Evolutionary conservation across 331 rosid genomes (phyloP).

Genomic region (Saraca asoca): DNA sequence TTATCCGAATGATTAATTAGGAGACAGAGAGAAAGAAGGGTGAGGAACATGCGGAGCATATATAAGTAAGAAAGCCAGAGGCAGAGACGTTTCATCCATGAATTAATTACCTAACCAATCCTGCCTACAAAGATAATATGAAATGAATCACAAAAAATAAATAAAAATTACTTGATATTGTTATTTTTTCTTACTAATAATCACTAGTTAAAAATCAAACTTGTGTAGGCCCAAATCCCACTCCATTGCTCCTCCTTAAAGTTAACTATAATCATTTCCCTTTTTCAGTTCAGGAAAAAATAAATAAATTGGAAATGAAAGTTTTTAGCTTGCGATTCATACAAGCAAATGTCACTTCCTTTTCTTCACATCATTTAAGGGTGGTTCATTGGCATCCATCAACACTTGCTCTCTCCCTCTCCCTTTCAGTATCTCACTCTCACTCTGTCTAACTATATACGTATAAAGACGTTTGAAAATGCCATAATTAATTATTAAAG

Average conservation of each 20-base stretch:
- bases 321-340: slow-evolving; percentile 87
- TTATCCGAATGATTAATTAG: neutral
- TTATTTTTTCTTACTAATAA: slow-evolving; percentile 5
- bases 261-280: slow-evolving; percentile 66
- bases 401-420: slow-evolving; percentile 39
- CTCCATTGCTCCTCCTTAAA: slow-evolving; percentile 84
- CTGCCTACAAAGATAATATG: slow-evolving; percentile 52
- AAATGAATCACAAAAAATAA: too few relatives aligned
- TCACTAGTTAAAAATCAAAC: slow-evolving; percentile 38
- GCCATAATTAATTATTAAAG: slow-evolving; percentile 28
- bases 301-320: slow-evolving; percentile 58
- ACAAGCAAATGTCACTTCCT: slow-evolving; percentile 76
- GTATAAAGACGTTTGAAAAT: slow-evolving; percentile 48
- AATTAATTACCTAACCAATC: slow-evolving; percentile 82
- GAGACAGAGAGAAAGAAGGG: slow-evolving; percentile 27
- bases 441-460: slow-evolving; percentile 41
- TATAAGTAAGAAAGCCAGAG: slow-evolving; percentile 39
- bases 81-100: slow-evolving; percentile 86
- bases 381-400: slow-evolving; percentile 75
- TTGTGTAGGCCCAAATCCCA: slow-evolving; percentile 58
- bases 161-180: slow-evolving; percentile 37
- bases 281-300: slow-evolving; percentile 46
- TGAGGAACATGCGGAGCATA: slow-evolving; percentile 44
- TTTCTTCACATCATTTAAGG: slow-evolving; percentile 65
- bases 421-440: slow-evolving; percentile 32